phyloP scores from a whole-genome alignment of 2,329 filamentous ascomycete species.

The Arthrobotrys sphaeroides region DNA sequence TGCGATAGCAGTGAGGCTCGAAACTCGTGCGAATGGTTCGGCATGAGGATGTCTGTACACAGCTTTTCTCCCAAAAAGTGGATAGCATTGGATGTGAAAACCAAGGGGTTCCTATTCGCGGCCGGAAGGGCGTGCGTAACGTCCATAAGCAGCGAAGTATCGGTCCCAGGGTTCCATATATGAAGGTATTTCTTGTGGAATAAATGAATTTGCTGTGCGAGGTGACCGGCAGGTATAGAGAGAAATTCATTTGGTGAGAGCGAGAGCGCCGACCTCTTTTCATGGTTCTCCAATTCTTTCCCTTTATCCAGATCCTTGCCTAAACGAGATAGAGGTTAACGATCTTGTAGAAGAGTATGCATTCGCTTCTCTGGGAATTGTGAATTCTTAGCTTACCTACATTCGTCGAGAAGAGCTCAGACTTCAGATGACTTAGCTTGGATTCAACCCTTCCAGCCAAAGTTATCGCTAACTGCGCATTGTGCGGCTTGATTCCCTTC shows the following conservation, averaged over 20 bases:
- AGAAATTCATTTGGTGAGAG: conserved; percentile 47
- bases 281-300: conserved; percentile 26
- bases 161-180: conserved; percentile 57
- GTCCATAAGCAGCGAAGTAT: conserved; percentile 58
- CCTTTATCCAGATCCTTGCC: no score
- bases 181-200: conserved; percentile 58
- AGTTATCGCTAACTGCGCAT: conserved; percentile 56
- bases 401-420: conserved; percentile 54
- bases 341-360: background rate
- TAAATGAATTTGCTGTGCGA: conserved; percentile 58
- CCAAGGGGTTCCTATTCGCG: conserved; percentile 57
- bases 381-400: conserved; percentile 50
- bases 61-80: conserved; percentile 58
- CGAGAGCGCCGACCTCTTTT: conserved; percentile 32
- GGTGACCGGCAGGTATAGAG: conserved; percentile 56
- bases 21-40: conserved; percentile 55
- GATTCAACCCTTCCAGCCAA: conserved; percentile 54
- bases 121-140: conserved; percentile 57
- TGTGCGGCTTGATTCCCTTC: conserved; percentile 58
- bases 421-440: conserved; percentile 40
- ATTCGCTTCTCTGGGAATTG: background rate
- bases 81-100: conserved; percentile 58
- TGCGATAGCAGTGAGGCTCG: conserved; percentile 57
- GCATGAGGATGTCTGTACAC: conserved; percentile 58
- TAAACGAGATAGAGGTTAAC: background rate